A percentile compares a stretch with the other conserved stretches of the same genome.
Evolutionary conservation across 2,329 filamentous ascomycete species (phyloP).

Genomic region (Macrophomina phaseolina): DNA sequence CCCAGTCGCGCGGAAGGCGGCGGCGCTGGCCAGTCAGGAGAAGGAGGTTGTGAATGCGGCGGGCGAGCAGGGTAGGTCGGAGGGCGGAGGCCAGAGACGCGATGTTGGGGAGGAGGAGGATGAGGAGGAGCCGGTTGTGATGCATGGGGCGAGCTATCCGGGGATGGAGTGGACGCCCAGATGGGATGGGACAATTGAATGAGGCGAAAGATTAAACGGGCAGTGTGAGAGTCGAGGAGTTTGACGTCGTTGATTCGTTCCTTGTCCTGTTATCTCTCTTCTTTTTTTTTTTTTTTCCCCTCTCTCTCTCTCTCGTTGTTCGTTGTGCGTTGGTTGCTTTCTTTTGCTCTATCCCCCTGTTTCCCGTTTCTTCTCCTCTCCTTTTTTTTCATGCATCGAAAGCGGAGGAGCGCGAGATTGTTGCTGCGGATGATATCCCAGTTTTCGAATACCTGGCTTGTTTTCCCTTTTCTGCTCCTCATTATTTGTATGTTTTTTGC

Average conservation of each 20-base stretch:
- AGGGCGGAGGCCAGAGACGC: constrained; percentile 31
- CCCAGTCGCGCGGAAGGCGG: too few species aligned
- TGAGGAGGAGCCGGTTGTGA: constrained; percentile 56
- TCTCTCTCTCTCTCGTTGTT: neutral
- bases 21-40: constrained; percentile 29
- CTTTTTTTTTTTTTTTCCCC: too few species aligned
- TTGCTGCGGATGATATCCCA: neutral
- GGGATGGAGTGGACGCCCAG: constrained; percentile 72
- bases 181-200: constrained; percentile 38
- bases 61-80: constrained; percentile 29
- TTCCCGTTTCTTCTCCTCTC: neutral
- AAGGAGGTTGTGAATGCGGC: constrained; percentile 41
- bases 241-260: too few species aligned
- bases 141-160: constrained; percentile 72
- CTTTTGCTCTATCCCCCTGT: neutral
- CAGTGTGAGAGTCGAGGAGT: neutral
- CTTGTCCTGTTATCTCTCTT: neutral
- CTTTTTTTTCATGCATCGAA: neutral
- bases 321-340: neutral
- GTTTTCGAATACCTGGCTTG: neutral
- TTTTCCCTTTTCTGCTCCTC: neutral
- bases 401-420: neutral
- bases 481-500: neutral
- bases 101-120: constrained; percentile 36
- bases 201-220: neutral